phyloP scores from a whole-genome alignment of 2,329 filamentous ascomycete species.

The Balansia obtecta region DNA sequence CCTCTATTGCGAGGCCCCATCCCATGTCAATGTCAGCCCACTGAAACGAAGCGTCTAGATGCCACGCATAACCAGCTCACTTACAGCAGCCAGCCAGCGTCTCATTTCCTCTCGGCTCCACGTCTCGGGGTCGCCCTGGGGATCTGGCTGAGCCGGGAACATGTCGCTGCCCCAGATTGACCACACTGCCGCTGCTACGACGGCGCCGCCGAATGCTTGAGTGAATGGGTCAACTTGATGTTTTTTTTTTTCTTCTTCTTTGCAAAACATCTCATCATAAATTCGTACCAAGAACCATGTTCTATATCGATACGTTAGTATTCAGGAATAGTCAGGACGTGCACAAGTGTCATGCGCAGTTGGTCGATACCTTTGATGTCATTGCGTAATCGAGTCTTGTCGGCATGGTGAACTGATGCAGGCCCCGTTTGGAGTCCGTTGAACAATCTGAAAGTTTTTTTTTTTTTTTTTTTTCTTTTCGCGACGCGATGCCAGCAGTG shows the following conservation, averaged over 20 bases:
- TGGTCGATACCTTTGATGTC: conserved; percentile 50
- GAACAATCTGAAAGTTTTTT: background rate
- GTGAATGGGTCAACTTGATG: background rate
- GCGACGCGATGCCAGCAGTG: background rate
- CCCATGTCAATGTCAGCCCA: background rate
- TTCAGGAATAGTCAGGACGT: background rate
- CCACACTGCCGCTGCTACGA: conserved; percentile 73
- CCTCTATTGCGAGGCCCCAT: conserved; percentile 19
- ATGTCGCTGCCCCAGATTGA: conserved; percentile 77
- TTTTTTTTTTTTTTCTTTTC: too few relatives aligned
- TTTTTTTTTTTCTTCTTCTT: background rate
- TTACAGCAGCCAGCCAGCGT: conserved; percentile 69
- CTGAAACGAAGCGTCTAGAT: background rate
- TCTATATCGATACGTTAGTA: conserved; percentile 32
- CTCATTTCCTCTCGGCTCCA: conserved; percentile 76
- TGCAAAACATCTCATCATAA: background rate
- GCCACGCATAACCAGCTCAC: conserved; percentile 25
- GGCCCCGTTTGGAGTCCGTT: background rate
- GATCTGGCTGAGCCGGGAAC: conserved; percentile 64
- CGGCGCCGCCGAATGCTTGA: conserved; percentile 64
- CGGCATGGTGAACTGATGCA: conserved; percentile 38
- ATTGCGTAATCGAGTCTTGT: conserved; percentile 57
- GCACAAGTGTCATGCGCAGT: background rate
- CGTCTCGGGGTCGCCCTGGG: conserved; percentile 54
- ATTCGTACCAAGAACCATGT: conserved; percentile 53